Conservation (phyloP, 768 basidiomycete genomes). For the Boletales sp. region DNA sequence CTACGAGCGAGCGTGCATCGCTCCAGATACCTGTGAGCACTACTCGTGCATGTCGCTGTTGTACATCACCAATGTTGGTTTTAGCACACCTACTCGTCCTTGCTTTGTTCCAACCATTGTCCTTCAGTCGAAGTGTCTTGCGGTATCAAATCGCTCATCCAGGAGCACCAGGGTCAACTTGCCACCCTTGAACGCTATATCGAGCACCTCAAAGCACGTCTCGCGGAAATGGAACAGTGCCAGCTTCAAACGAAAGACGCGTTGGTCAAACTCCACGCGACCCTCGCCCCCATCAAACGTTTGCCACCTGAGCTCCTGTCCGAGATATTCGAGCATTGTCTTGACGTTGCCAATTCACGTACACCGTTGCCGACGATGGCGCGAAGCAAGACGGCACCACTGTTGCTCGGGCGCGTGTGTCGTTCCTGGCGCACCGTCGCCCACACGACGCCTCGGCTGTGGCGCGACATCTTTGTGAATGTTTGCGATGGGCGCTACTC, state of each 20-base stretch:
- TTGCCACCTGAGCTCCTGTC: constrained; percentile 25
- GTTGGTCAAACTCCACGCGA: constrained; percentile 14
- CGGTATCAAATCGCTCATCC: constrained; percentile 13
- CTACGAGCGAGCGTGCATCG: not conserved
- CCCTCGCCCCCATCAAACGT: constrained; percentile 21
- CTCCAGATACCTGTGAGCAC: constrained; percentile 13
- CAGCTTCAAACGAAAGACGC: constrained; percentile 1
- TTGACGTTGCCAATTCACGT: not conserved
- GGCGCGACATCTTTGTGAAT: constrained; percentile 20
- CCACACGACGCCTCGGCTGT: constrained; percentile 25
- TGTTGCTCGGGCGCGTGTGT: constrained; percentile 30
- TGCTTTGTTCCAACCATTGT: constrained; percentile 15
- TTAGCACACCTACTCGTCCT: constrained; percentile 7
- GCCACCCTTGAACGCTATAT: constrained; percentile 8
- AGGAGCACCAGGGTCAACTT: constrained; percentile 14
- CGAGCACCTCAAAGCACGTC: constrained; percentile 1
- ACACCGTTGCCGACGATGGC: not conserved
- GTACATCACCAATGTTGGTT: not conserved
- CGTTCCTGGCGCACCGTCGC: constrained; percentile 25
- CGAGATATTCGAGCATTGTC: constrained; percentile 23
- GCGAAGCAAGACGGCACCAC: constrained; percentile 15
- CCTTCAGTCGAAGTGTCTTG: constrained; percentile 8
- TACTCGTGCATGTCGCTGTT: not conserved
- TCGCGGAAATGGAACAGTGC: constrained; percentile 11
- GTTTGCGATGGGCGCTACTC: constrained; percentile 21